Evolutionary conservation across 2,329 filamentous ascomycete species (phyloP).

Genomic region (Diaporthe sp.): DNA sequence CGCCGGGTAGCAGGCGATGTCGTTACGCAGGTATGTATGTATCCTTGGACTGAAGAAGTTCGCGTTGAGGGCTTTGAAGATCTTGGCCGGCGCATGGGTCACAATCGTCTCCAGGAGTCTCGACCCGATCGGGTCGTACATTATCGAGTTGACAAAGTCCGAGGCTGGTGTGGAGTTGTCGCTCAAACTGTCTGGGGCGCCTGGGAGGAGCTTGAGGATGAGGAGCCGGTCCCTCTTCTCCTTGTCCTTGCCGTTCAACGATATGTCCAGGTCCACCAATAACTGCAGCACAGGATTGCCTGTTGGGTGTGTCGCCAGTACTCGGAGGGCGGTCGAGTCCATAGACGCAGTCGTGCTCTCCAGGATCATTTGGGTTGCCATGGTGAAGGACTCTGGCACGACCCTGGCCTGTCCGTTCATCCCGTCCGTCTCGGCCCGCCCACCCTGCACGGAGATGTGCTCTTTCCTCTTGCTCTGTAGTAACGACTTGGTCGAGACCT

Average conservation of each 20-base stretch:
- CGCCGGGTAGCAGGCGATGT: constrained; percentile 89
- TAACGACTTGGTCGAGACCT: constrained; percentile 75
- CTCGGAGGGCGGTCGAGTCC: constrained; percentile 82
- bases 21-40: constrained; percentile 84
- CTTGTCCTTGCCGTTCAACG: constrained; percentile 75
- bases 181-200: constrained; percentile 74
- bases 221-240: constrained; percentile 65
- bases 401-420: constrained; percentile 56
- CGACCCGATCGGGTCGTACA: constrained; percentile 92
- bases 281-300: constrained; percentile 95
- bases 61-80: constrained; percentile 89
- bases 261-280: constrained; percentile 86
- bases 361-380: constrained; percentile 85
- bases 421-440: constrained; percentile 60
- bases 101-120: constrained; percentile 90
- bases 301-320: constrained; percentile 87
- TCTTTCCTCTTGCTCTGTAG: constrained; percentile 95
- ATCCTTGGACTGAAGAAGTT: constrained; percentile 84
- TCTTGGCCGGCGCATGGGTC: constrained; percentile 81
- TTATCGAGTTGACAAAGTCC: constrained; percentile 83
- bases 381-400: constrained; percentile 82
- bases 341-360: constrained; percentile 78
- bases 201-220: constrained; percentile 83
- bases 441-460: constrained; percentile 73
- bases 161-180: constrained; percentile 79